Evolutionary conservation across 805 yeast genomes (phyloP).

Genomic region (Hanseniaspora osmophila): DNA sequence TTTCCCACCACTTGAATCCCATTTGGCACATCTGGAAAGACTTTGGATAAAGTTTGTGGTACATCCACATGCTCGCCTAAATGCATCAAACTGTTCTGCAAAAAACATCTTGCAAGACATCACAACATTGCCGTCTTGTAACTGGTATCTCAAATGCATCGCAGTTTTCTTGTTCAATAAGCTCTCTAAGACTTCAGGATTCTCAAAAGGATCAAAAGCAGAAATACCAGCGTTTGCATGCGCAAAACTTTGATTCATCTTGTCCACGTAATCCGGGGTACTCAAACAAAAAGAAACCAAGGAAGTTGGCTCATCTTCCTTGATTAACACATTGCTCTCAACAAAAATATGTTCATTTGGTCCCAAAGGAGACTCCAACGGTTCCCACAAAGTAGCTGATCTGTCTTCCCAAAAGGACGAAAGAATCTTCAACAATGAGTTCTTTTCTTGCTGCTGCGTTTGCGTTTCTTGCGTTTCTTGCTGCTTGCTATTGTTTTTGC

Average conservation of each 20-base stretch:
- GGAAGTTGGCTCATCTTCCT: slow-evolving; percentile 95
- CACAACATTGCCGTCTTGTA: slow-evolving; percentile 69
- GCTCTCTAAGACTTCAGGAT: slow-evolving; percentile 35
- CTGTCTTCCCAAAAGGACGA: slow-evolving; percentile 96
- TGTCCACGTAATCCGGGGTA: slow-evolving; percentile 65
- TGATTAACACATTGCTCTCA: slow-evolving; percentile 81
- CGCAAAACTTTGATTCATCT: slow-evolving; percentile 29
- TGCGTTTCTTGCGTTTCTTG: neutral
- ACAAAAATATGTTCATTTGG: slow-evolving; percentile 83
- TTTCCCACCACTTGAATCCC: slow-evolving; percentile 95
- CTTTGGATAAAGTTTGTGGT: slow-evolving; percentile 71
- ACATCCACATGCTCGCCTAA: slow-evolving; percentile 70
- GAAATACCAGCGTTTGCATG: neutral
- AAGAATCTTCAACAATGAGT: slow-evolving; percentile 67
- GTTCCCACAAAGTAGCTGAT: slow-evolving; percentile 90
- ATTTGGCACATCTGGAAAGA: slow-evolving; percentile 80
- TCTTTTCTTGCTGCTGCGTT: slow-evolving; percentile 43
- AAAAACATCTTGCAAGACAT: slow-evolving; percentile 88
- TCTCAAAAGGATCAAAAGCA: slow-evolving; percentile 5
- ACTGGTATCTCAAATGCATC: slow-evolving; percentile 83
- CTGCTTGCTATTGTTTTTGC: neutral
- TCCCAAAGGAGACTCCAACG: slow-evolving; percentile 64
- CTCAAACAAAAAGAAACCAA: slow-evolving; percentile 85
- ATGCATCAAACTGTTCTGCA: slow-evolving; percentile 93
- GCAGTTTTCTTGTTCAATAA: slow-evolving; percentile 72